A percentile compares a stretch with the other conserved stretches of the same genome.
These are phyloP conservation scores for Cordyceps cateniannulata DNA, from an alignment of 2,329 filamentous ascomycete genomes.

Conservation along the genomic window DNA sequence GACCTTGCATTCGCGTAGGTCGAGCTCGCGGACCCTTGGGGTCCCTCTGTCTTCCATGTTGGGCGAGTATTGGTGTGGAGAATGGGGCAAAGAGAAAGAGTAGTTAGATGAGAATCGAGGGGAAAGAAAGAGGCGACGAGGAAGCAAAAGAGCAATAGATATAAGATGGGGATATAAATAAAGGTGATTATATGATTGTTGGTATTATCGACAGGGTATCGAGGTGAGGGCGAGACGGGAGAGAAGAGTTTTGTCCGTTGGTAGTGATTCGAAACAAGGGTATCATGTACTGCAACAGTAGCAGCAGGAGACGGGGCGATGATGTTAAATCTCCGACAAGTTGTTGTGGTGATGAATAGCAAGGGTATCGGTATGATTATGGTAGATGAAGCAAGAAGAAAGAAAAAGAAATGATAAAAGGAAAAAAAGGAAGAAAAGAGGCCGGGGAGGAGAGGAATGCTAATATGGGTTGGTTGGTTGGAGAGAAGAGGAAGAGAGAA, in stretches of 20 bases:
- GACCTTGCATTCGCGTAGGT: slow-evolving; percentile 28
- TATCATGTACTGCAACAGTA: slow-evolving; percentile 7
- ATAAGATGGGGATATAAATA: slow-evolving; percentile 5
- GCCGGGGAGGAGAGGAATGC: background rate
- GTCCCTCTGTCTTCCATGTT: slow-evolving; percentile 17
- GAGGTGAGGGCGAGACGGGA: background rate
- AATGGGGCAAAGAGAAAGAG: slow-evolving; percentile 27
- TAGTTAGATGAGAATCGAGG: background rate
- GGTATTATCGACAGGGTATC: background rate
- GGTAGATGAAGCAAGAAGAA: background rate
- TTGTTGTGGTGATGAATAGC: background rate
- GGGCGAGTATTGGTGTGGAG: slow-evolving; percentile 4
- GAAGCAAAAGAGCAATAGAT: background rate
- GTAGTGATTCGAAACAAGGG: slow-evolving; percentile 10
- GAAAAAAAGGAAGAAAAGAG: background rate
- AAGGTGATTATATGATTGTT: background rate
- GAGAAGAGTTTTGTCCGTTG: background rate
- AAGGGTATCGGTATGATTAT: background rate
- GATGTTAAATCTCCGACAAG: background rate
- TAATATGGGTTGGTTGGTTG: background rate
- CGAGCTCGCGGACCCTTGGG: slow-evolving; percentile 32
- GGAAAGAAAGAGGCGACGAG: background rate
- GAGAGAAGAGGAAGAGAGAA: background rate
- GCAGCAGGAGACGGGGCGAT: background rate
- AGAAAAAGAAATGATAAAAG: background rate